phyloP scores from a whole-genome alignment of 1,139 yeast genomes.

The Tardiomyces digboiensis region DNA sequence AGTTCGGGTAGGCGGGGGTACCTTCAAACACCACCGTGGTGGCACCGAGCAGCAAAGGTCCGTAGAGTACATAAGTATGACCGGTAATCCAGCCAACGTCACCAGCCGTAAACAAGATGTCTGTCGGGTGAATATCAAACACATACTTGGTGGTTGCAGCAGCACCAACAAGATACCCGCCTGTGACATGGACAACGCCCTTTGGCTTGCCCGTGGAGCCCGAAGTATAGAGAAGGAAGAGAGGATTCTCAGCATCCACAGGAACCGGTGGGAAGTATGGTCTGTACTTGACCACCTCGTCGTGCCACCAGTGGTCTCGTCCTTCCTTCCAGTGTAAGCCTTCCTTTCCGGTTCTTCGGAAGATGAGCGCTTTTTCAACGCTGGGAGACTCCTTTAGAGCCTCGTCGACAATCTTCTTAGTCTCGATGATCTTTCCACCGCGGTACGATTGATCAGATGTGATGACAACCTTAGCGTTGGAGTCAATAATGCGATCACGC shows the following conservation, averaged over 20 bases:
- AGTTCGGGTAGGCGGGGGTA: slow-evolving; percentile 77
- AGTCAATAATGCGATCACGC: slow-evolving; percentile 69
- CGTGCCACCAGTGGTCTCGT: slow-evolving; percentile 80
- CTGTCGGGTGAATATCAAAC: slow-evolving; percentile 67
- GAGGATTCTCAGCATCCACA: slow-evolving; percentile 51
- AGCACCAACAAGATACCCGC: slow-evolving; percentile 71
- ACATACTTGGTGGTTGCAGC: slow-evolving; percentile 60
- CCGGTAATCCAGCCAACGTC: slow-evolving; percentile 91
- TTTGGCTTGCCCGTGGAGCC: slow-evolving; percentile 66
- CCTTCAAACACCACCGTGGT: slow-evolving; percentile 81
- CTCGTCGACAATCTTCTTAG: slow-evolving; percentile 76
- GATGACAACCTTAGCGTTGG: slow-evolving; percentile 61
- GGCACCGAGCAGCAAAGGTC: slow-evolving; percentile 71
- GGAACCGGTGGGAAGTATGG: slow-evolving; percentile 54
- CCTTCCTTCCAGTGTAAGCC: slow-evolving; percentile 52
- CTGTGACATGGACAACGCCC: slow-evolving; percentile 67
- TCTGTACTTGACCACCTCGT: slow-evolving; percentile 58
- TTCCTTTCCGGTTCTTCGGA: slow-evolving; percentile 60
- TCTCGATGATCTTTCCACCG: slow-evolving; percentile 77
- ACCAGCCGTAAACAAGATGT: slow-evolving; percentile 73
- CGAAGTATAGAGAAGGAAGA: slow-evolving; percentile 56
- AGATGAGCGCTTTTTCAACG: slow-evolving; percentile 61
- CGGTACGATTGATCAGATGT: slow-evolving; percentile 77
- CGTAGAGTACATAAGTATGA: slow-evolving; percentile 75
- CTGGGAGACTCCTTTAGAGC: slow-evolving; percentile 63